Base-by-base conservation (phyloP, 768 basidiomycete genomes). In the Collybia mongolica region DNA sequence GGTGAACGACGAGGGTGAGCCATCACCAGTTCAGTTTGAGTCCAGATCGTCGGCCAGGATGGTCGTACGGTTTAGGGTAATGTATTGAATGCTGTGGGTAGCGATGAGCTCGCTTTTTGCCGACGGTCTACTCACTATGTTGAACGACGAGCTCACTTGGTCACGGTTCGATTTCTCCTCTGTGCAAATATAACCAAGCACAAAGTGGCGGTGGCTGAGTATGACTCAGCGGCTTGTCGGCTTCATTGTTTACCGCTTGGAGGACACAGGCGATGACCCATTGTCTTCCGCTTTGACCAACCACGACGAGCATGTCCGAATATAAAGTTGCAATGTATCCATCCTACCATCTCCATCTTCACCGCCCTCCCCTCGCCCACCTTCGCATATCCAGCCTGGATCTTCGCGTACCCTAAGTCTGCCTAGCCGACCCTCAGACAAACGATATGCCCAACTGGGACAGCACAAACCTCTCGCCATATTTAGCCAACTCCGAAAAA, bases 371-470 rank as follows among this genome's bases (percentile, higher is more conserved):
- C 3, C 14, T 18, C 19, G 17, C 5, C n/a, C 42, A 17, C 14
- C 4, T 20, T 20, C 32, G 12, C 12, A 38, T n/a, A 9, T 15
- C 46, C 46, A 35, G 22, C 47, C 42, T 43, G 23, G 23, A 19
- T n/a, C 6, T 32, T 22, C 11, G n/a, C 20, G 20, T 9, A 20
- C 37, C 32, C 7, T 11, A 32, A 29, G 39, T 28, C 11, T 35
- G 41, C 18, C 28, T 42, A 26, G 9, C 41, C 28, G 39, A 35
- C 48, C 45, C 46, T 42, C 40, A 52, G 50, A 77, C 72, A 79
- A 77, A 73, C 66, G 69, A 66, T 59, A 53, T 67, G 65, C 75
- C 71, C 60, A 73, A 75, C 60, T 67, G 46, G 75, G 77, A 65
- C 78, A 74, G 48, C 53, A 71, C 65, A 75, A 74, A 63, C 65